These are phyloP conservation scores for Pseudoperonospora humuli DNA, from an alignment of 352 stramenopile species.

Conservation along the genomic window DNA sequence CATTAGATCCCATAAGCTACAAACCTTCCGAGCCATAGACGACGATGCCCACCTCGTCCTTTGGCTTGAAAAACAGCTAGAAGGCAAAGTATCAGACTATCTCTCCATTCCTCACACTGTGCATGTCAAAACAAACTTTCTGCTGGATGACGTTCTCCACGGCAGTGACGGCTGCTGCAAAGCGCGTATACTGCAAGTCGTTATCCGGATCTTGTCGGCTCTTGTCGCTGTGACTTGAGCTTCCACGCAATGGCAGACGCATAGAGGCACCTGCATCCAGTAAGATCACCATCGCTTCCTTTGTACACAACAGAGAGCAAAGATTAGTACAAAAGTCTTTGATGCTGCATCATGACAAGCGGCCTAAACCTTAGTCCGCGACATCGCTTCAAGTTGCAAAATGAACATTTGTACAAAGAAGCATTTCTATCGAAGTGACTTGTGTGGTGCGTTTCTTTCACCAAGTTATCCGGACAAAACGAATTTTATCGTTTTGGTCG, in stretches of 20 bases:
- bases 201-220: slow-evolving; percentile 6
- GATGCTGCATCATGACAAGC: neutral
- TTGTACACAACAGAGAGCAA: neutral
- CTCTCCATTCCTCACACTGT: too few species aligned
- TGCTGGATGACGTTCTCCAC: slow-evolving; percentile 64
- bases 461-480: too few species aligned
- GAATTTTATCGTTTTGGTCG: too few species aligned
- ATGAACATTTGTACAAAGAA: too few species aligned
- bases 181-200: slow-evolving; percentile 37
- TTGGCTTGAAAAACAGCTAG: slow-evolving; percentile 71
- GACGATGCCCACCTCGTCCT: slow-evolving; percentile 77
- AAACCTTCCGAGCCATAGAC: slow-evolving; percentile 55
- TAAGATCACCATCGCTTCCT: slow-evolving; percentile 67
- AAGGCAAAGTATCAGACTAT: too few species aligned
- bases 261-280: slow-evolving; percentile 65
- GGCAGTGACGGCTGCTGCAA: slow-evolving; percentile 46
- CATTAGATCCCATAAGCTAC: neutral
- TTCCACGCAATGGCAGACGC: slow-evolving; percentile 41
- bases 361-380: slow-evolving; percentile 15
- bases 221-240: slow-evolving; percentile 11
- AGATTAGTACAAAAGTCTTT: neutral
- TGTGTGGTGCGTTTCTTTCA: too few species aligned
- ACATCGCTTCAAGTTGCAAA: slow-evolving; percentile 2
- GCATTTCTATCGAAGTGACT: too few species aligned
- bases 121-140: too few species aligned